These are phyloP conservation scores for Chaetomidium leptoderma DNA, from an alignment of 495 filamentous ascomycete species.

Conservation along the genomic window DNA sequence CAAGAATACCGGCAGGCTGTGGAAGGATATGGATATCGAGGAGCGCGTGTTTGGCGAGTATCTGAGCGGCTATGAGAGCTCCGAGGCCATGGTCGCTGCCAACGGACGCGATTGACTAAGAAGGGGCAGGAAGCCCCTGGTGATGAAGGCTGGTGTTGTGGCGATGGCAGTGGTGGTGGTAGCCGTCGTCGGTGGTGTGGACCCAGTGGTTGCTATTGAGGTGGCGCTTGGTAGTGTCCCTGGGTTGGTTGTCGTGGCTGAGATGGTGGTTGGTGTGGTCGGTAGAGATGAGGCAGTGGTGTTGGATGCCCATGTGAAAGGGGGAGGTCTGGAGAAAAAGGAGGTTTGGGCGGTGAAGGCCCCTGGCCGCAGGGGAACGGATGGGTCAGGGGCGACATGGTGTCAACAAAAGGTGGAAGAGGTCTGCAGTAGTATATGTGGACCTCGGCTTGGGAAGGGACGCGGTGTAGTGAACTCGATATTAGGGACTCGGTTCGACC, in stretches of 20 bases:
- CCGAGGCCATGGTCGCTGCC: not conserved
- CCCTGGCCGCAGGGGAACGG: not conserved
- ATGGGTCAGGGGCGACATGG: not conserved
- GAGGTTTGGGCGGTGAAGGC: not conserved
- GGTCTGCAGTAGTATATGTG: not conserved
- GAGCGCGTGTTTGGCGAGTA: conserved; percentile 40
- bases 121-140: conserved; percentile 41
- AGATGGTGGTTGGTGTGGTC: not conserved
- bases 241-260: not conserved
- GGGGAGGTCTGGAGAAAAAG: not conserved
- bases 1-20: conserved; percentile 25
- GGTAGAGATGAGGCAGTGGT: not conserved
- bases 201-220: not conserved
- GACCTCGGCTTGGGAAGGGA: not conserved
- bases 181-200: not conserved
- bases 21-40: conserved; percentile 41
- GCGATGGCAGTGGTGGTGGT: not conserved
- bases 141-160: conserved; percentile 7
- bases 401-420: conserved; percentile 10
- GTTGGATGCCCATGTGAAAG: not conserved
- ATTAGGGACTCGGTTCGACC: not conserved
- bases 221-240: no score
- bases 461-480: not conserved
- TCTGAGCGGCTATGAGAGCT: conserved; percentile 18
- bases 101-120: conserved; percentile 39